Conservation (phyloP, 306 rosid genomes). For the Vigna hirtella region DNA sequence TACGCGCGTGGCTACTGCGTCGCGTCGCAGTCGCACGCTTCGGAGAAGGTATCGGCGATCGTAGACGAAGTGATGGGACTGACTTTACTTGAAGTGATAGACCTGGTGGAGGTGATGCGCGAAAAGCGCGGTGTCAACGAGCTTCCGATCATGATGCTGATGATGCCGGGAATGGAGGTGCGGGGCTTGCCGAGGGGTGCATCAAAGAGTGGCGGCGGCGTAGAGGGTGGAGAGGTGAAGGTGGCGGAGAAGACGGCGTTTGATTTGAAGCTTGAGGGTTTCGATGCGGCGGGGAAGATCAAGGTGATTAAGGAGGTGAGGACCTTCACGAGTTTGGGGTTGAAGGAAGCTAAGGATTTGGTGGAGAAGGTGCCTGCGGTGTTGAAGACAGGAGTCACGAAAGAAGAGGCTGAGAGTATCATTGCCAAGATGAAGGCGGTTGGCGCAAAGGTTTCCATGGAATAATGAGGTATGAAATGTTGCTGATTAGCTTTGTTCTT, state of each 20-base stretch:
- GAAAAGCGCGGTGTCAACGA: conserved; percentile 73
- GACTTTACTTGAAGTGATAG: conserved; percentile 73
- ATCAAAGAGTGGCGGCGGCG: conserved; percentile 28
- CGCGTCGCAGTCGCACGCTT: conserved; percentile 50
- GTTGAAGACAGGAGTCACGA: conserved; percentile 89
- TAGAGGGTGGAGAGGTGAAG: conserved; percentile 54
- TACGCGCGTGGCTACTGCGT: conserved; percentile 42
- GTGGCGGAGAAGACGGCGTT: conserved; percentile 84
- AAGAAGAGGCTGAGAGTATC: conserved; percentile 85
- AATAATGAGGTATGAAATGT: conserved; percentile 59
- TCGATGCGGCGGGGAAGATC: conserved; percentile 80
- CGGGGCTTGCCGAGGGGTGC: conserved; percentile 63
- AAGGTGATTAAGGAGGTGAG: conserved; percentile 95
- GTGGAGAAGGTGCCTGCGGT: conserved; percentile 89
- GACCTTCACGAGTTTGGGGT: conserved; percentile 83
- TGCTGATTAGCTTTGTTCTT: conserved; percentile 11
- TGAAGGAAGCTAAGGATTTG: conserved; percentile 98
- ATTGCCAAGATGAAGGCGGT: conserved; percentile 86
- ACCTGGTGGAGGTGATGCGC: conserved; percentile 79
- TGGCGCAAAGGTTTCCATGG: conserved; percentile 91
- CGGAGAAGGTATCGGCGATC: conserved; percentile 58
- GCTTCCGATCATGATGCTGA: conserved; percentile 79
- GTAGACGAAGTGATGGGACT: conserved; percentile 76
- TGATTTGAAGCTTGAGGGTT: conserved; percentile 86
- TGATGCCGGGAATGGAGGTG: conserved; percentile 84